Base-by-base conservation (phyloP, 305 asterid genomes). In the Andrographis paniculata region DNA sequence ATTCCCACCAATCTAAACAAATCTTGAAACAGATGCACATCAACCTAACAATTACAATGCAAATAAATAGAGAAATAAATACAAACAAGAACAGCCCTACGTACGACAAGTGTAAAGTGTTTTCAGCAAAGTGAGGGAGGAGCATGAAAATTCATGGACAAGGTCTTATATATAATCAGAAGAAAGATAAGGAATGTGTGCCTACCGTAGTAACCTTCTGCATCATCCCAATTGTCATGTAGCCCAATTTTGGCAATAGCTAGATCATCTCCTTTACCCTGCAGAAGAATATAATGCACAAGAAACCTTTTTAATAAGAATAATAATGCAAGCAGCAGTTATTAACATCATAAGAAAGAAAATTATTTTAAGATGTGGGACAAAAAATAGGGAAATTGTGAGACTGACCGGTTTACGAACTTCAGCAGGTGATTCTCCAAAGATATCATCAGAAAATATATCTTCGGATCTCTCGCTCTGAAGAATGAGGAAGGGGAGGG, bases 221-320 rank as follows among this genome's bases (percentile, higher is more conserved):
- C 76, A 52, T 92, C 99, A 72, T 92, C 99, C 99, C 99, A 92
- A 61, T 92, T 92, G 64, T 92, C 99, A 70, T 87, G 58, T 14
- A 79, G 77, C 42, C 85, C 95, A 68, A 84, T 72, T 64, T 67
- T 82, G 61, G 84, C 95, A 70, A 81, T 67, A 55, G 94, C 76
- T 18, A 65, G 30, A 19, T 76, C 84, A 48, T 84, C 96, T 28
- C 75, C 82, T 75, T 81, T 92, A 48, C 84, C 84, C 99, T 92
- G 76, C 42, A n/a, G 14, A 21, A 56, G 50, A 41, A 19, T 33
- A 50, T 24, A 42, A 50, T 43, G n/a, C n/a, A n/a, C 40, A 39
- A 39, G 42, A 48, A 42, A 49, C 42, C 27, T 20, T 20, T 43
- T n/a, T n/a, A n/a, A n/a, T 40, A 0, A n/a, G 8, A 28, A 63